Percentiles rank a stretch among this genome's conserved stretches.
phyloP scores from a whole-genome alignment of 1,139 yeast genomes.

The Suhomyces maxii region DNA sequence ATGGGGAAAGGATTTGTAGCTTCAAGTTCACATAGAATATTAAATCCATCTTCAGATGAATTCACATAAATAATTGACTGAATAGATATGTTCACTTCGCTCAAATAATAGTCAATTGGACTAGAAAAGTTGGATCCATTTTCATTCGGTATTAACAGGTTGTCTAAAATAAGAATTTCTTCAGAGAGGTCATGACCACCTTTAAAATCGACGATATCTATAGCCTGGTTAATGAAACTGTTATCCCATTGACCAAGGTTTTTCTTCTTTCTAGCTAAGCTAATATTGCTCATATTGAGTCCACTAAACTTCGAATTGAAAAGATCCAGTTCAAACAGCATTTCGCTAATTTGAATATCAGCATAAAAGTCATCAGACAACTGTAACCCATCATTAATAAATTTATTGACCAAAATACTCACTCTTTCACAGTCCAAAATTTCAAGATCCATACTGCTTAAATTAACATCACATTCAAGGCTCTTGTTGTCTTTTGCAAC shows the following conservation, averaged over 20 bases:
- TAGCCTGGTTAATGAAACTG: background rate
- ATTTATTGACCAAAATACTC: conserved; percentile 17
- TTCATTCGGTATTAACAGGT: background rate
- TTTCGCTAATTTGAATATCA: conserved; percentile 21
- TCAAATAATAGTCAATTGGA: conserved; percentile 3
- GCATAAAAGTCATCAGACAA: conserved; percentile 11
- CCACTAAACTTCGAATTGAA: conserved; percentile 10
- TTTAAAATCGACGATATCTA: too few species aligned
- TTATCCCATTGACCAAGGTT: too few species aligned
- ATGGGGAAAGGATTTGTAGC: conserved; percentile 37
- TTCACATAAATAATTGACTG: conserved; percentile 24
- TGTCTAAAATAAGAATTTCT: background rate
- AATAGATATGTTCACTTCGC: conserved; percentile 22
- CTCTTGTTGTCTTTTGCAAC: conserved; percentile 1
- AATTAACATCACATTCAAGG: conserved; percentile 11
- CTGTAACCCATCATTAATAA: conserved; percentile 11
- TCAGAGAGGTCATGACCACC: background rate
- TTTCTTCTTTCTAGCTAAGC: background rate
- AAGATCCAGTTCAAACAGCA: conserved; percentile 10
- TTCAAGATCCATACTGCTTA: conserved; percentile 15
- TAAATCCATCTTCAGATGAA: conserved; percentile 21
- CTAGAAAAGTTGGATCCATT: background rate
- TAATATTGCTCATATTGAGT: conserved; percentile 4
- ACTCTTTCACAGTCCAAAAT: conserved; percentile 14
- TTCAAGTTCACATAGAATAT: conserved; percentile 32